A percentile compares a stretch with the other conserved stretches of the same genome.
Conservation (phyloP, 208 protist species). For the Acanthamoeba lenticulata region DNA sequence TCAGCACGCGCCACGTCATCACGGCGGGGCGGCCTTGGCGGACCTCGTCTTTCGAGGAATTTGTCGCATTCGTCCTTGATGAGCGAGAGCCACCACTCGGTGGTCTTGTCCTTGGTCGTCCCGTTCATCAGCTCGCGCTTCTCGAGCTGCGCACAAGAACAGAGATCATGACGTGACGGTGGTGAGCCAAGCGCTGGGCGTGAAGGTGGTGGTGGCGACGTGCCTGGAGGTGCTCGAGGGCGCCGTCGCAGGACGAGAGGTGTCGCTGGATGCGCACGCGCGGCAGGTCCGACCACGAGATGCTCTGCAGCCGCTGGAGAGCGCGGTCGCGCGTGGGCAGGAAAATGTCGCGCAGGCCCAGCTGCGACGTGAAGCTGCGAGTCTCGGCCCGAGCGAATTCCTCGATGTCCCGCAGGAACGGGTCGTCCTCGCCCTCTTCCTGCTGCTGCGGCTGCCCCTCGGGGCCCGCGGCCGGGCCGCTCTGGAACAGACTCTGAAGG, state of each 20-base stretch:
- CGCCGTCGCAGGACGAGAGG: neutral
- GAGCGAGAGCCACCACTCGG: constrained; percentile 44
- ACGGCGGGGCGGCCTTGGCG: neutral
- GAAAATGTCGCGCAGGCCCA: constrained; percentile 42
- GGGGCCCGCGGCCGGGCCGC: too few relatives aligned
- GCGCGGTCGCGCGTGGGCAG: constrained; percentile 4
- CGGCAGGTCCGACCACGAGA: neutral
- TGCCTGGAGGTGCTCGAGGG: constrained; percentile 2
- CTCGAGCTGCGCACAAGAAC: neutral
- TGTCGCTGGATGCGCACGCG: constrained; percentile 3
- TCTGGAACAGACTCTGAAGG: constrained; percentile 25
- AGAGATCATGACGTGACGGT: too few relatives aligned
- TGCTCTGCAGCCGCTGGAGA: constrained; percentile 22
- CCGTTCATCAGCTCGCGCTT: constrained; percentile 55
- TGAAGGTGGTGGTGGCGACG: neutral
- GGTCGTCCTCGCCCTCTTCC: neutral
- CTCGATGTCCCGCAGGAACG: constrained; percentile 11
- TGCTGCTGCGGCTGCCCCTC: too few relatives aligned
- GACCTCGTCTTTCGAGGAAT: constrained; percentile 9
- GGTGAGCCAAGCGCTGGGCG: neutral
- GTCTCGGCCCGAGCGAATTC: neutral
- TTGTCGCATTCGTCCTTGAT: constrained; percentile 62
- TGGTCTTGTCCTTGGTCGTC: constrained; percentile 45
- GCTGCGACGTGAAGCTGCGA: neutral
- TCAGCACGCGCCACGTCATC: neutral